Percentiles rank a stretch among this genome's conserved stretches.
Conservation (phyloP, 306 rosid species). For the Cucumis sativus region Cucumber_9930_V3 NC_026657.2:30534501-30535000, state of each 20-base stretch:
- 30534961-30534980: slow-evolving; percentile 45
- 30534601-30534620: slow-evolving; percentile 63
- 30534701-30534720: slow-evolving; percentile 56
- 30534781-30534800: slow-evolving; percentile 68
- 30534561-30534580: slow-evolving; percentile 72
- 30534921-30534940: slow-evolving; percentile 75
- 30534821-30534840: slow-evolving; percentile 70
- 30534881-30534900: slow-evolving; percentile 39
- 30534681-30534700: slow-evolving; percentile 57
- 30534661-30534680: slow-evolving; percentile 50
- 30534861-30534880: slow-evolving; percentile 82
- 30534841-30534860: slow-evolving; percentile 77
- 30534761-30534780: slow-evolving; percentile 75
- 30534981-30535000: slow-evolving; percentile 61
- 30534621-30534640: slow-evolving; percentile 93
- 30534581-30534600: slow-evolving; percentile 70
- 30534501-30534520: slow-evolving; percentile 72
- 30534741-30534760: slow-evolving; percentile 88
- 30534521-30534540: slow-evolving; percentile 54
- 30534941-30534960: slow-evolving; percentile 71
- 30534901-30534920: slow-evolving; percentile 58
- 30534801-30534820: slow-evolving; percentile 81
- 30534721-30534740: slow-evolving; percentile 66
- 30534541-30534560: slow-evolving; percentile 69
- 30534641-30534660: slow-evolving; percentile 58